Evolutionary conservation across 2,329 filamentous ascomycete species (phyloP).

Genomic region (Paecilomyces variotii): DNA sequence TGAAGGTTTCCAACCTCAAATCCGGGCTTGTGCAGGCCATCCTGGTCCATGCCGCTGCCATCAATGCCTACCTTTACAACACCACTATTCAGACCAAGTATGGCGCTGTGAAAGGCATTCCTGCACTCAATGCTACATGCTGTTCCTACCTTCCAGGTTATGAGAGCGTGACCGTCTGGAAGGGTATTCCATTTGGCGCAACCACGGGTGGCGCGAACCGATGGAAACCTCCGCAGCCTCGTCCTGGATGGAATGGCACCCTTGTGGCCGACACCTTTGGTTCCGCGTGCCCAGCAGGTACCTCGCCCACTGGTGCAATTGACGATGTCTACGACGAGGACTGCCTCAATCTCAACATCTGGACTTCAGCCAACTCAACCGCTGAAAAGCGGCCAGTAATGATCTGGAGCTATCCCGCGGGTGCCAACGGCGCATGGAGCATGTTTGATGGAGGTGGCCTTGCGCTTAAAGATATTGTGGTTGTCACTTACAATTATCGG

Average conservation of each 20-base stretch:
- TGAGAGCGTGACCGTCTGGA: background rate
- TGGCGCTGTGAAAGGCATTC: background rate
- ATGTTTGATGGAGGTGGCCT: background rate
- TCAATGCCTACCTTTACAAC: background rate
- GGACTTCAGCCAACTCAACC: background rate
- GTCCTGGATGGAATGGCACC: background rate
- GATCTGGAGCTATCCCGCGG: conserved; percentile 1
- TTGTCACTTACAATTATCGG: conserved; percentile 18
- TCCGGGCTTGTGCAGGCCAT: background rate
- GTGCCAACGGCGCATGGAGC: background rate
- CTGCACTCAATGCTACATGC: background rate
- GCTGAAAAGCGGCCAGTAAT: background rate
- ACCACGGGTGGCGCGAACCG: background rate
- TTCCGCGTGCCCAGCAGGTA: background rate
- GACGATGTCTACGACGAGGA: background rate
- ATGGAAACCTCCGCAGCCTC: background rate
- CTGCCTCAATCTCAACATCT: background rate
- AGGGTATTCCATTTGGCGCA: background rate
- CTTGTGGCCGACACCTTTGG: background rate
- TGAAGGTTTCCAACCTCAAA: background rate
- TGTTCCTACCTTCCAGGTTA: background rate
- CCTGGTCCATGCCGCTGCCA: background rate
- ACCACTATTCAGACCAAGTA: background rate
- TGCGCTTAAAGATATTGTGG: conserved; percentile 6
- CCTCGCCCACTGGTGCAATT: background rate